phyloP scores from a whole-genome alignment of 176 grass and related monocot species.

The Triticum monococcum region DNA sequence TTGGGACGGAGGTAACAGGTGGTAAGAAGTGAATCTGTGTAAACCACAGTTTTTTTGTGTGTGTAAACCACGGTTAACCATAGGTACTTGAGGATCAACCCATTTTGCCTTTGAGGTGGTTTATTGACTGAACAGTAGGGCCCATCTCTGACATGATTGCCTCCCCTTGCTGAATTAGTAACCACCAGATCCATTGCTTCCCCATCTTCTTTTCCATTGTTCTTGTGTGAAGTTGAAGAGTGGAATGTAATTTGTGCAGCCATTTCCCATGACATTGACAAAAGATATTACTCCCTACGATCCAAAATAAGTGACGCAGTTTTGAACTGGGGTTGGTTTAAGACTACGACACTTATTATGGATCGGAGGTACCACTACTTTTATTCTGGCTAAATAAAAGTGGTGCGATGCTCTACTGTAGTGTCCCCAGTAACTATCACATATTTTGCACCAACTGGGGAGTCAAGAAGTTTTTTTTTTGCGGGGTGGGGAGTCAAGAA shows the following conservation, averaged over 20 bases:
- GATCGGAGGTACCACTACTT: background rate
- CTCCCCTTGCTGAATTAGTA: conserved; percentile 20
- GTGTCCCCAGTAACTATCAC: background rate
- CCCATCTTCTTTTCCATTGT: too few species aligned
- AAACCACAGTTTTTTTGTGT: too few species aligned
- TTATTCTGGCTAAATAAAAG: background rate
- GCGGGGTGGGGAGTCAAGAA: background rate
- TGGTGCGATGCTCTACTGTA: background rate
- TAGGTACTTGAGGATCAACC: background rate
- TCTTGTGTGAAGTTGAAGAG: conserved; percentile 16
- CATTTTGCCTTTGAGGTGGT: background rate
- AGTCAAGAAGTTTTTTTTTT: background rate
- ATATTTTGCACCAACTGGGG: background rate
- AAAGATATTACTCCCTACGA: too few species aligned
- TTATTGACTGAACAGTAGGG: conserved; percentile 5
- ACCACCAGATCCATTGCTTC: conserved; percentile 2
- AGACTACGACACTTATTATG: too few species aligned
- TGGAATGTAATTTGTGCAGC: background rate
- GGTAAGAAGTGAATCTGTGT: background rate
- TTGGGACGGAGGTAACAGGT: too few species aligned
- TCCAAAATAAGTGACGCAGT: too few species aligned
- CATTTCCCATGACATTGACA: too few species aligned
- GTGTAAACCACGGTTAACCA: background rate
- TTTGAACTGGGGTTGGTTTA: too few species aligned
- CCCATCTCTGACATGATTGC: conserved; percentile 9